phyloP scores from a whole-genome alignment of 1,139 yeast genomes.

The Fermentozyma sake region DNA sequence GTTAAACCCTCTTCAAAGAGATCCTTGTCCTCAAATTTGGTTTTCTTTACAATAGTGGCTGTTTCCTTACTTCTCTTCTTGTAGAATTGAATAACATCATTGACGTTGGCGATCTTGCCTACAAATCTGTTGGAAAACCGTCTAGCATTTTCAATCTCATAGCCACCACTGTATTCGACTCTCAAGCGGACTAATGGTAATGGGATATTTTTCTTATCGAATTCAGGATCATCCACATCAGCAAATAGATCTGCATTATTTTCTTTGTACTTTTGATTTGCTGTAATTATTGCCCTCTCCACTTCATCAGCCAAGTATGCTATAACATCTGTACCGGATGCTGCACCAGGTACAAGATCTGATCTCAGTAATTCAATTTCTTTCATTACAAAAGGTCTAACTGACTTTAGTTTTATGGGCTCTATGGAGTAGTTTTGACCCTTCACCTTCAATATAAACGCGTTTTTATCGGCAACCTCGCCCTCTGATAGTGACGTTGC shows the following conservation, averaged over 20 bases:
- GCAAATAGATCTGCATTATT: conserved; percentile 27
- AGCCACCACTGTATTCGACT: conserved; percentile 89
- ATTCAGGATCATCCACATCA: conserved; percentile 15
- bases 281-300: conserved; percentile 59
- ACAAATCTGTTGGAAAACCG: conserved; percentile 87
- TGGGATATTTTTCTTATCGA: conserved; percentile 32
- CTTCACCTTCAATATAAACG: conserved; percentile 62
- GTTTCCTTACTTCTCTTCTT: conserved; percentile 29
- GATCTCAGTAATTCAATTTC: conserved; percentile 52
- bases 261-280: conserved; percentile 47
- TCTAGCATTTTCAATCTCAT: conserved; percentile 85
- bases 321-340: conserved; percentile 59
- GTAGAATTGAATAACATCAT: conserved; percentile 75
- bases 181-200: conserved; percentile 77
- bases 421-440: conserved; percentile 59
- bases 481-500: conserved; percentile 90
- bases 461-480: conserved; percentile 72
- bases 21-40: conserved; percentile 21
- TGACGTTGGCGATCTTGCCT: conserved; percentile 84
- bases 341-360: conserved; percentile 58
- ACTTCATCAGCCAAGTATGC: conserved; percentile 60
- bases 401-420: conserved; percentile 63
- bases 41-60: conserved; percentile 11
- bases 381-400: conserved; percentile 77
- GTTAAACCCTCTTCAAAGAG: conserved; percentile 16